These are phyloP conservation scores for Fraxinus pennsylvanica DNA, from an alignment of 257 asterid genomes.

Conservation along the genomic window DNA sequence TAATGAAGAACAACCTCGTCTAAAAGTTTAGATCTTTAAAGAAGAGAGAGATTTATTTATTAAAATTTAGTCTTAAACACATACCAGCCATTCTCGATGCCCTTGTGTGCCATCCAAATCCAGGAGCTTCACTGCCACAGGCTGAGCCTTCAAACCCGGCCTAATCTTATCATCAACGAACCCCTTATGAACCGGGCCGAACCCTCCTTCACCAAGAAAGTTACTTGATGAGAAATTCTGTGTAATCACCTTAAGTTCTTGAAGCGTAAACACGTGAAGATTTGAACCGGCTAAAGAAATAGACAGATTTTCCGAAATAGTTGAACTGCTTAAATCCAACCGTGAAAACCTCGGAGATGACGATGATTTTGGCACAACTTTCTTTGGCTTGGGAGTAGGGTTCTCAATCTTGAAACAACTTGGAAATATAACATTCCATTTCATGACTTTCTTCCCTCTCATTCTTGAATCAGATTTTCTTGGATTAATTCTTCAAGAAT, in stretches of 20 bases:
- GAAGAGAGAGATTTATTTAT: too few species aligned
- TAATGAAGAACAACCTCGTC: too few species aligned
- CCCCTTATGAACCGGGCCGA: conserved; percentile 33
- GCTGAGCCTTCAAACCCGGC: conserved; percentile 25
- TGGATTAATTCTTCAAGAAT: background rate
- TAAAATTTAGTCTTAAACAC: background rate
- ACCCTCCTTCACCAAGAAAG: conserved; percentile 33
- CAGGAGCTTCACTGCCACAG: conserved; percentile 29
- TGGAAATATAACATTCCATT: conserved; percentile 22
- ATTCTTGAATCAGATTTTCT: background rate
- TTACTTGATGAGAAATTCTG: conserved; percentile 20
- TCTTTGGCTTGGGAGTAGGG: conserved; percentile 7
- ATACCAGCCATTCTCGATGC: conserved; percentile 31
- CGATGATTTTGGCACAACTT: background rate
- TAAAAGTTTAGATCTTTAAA: too few species aligned
- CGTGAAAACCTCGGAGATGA: conserved; percentile 15
- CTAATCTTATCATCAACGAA: conserved; percentile 26
- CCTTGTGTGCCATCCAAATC: conserved; percentile 32
- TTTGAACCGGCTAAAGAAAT: conserved; percentile 23
- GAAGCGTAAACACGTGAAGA: conserved; percentile 21
- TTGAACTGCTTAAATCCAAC: conserved; percentile 15
- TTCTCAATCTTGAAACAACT: conserved; percentile 35
- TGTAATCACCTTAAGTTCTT: conserved; percentile 25
- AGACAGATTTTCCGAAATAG: conserved; percentile 15
- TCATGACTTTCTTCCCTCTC: background rate